Evolutionary conservation across 768 basidiomycete species (phyloP).

Genomic region (Rhizopogon sp.): DNA sequence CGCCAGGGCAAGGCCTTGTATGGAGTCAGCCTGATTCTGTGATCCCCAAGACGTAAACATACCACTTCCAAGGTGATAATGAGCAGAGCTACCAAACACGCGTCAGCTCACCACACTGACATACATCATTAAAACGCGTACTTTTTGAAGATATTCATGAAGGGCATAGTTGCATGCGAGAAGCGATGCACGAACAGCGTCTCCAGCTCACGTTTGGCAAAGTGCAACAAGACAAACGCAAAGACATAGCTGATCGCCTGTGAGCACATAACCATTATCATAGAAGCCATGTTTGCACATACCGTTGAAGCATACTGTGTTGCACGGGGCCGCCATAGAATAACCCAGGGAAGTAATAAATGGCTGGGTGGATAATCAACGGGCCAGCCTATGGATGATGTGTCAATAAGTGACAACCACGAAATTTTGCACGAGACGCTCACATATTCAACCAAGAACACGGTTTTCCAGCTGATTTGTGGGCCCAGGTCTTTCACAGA

Average conservation of each 20-base stretch:
- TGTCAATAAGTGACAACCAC: slow-evolving; percentile 2
- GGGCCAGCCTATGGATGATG: slow-evolving; percentile 63
- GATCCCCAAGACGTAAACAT: slow-evolving; percentile 2
- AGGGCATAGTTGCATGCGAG: slow-evolving; percentile 92
- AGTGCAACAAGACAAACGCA: slow-evolving; percentile 78
- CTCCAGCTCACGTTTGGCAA: slow-evolving; percentile 88
- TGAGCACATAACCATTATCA: background rate
- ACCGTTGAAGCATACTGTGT: slow-evolving; percentile 79
- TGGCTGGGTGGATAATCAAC: slow-evolving; percentile 79
- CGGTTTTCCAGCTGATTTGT: slow-evolving; percentile 84
- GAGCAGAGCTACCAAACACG: slow-evolving; percentile 56
- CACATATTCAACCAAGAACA: slow-evolving; percentile 95
- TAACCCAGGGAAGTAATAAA: slow-evolving; percentile 66
- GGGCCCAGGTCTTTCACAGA: slow-evolving; percentile 86
- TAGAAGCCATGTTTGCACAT: slow-evolving; percentile 9
- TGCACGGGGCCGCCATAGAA: slow-evolving; percentile 68
- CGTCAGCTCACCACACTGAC: background rate
- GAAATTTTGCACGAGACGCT: slow-evolving; percentile 28
- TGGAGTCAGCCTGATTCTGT: background rate
- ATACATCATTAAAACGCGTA: slow-evolving; percentile 28
- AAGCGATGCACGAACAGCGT: slow-evolving; percentile 94
- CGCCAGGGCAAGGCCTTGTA: slow-evolving; percentile 68
- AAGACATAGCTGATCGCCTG: slow-evolving; percentile 52
- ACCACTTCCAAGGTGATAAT: slow-evolving; percentile 84
- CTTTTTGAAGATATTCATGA: slow-evolving; percentile 87